Percentiles rank a stretch among this genome's conserved stretches.
Evolutionary conservation across 2,329 filamentous ascomycete genomes (phyloP).

Genomic region (Pseudocercospora macadamiae): DNA sequence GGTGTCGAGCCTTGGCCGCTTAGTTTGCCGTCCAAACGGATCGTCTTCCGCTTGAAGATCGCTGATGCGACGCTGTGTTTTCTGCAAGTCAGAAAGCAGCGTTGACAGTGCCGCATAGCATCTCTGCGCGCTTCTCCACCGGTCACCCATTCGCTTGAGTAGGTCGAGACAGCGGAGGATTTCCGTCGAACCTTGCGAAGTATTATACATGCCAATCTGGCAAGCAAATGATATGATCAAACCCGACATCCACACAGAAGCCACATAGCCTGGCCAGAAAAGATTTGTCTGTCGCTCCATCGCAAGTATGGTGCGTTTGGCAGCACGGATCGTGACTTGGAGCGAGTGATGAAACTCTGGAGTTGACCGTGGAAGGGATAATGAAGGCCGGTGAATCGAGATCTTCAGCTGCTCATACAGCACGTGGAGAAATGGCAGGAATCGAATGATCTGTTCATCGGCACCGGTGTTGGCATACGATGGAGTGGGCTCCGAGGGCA

Average conservation of each 20-base stretch:
- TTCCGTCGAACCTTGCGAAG: constrained; percentile 28
- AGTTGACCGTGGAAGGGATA: constrained; percentile 38
- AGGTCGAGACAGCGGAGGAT: constrained; percentile 27
- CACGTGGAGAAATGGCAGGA: constrained; percentile 37
- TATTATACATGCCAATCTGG: constrained; percentile 36
- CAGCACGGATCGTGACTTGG: constrained; percentile 37
- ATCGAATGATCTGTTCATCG: constrained; percentile 24
- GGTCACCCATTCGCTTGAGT: constrained; percentile 24
- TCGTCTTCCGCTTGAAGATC: constrained; percentile 18
- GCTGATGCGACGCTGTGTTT: constrained; percentile 12
- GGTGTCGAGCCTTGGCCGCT: constrained; percentile 13
- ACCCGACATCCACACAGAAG: constrained; percentile 44
- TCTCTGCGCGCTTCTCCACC: constrained; percentile 26
- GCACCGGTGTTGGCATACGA: constrained; percentile 21
- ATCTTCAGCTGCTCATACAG: constrained; percentile 41
- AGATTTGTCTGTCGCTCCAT: constrained; percentile 28
- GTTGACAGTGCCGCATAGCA: constrained; percentile 27
- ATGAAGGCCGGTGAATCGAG: constrained; percentile 40
- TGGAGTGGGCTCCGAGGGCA: constrained; percentile 26
- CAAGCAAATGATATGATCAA: constrained; percentile 42
- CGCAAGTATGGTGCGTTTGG: constrained; percentile 36
- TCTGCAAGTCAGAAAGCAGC: constrained; percentile 25
- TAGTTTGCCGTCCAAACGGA: constrained; percentile 18
- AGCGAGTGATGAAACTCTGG: constrained; percentile 38
- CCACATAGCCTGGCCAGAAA: constrained; percentile 42